Evolutionary conservation across 495 filamentous ascomycete species (phyloP).

Genomic region (Friedmanniomyces simplex): DNA sequence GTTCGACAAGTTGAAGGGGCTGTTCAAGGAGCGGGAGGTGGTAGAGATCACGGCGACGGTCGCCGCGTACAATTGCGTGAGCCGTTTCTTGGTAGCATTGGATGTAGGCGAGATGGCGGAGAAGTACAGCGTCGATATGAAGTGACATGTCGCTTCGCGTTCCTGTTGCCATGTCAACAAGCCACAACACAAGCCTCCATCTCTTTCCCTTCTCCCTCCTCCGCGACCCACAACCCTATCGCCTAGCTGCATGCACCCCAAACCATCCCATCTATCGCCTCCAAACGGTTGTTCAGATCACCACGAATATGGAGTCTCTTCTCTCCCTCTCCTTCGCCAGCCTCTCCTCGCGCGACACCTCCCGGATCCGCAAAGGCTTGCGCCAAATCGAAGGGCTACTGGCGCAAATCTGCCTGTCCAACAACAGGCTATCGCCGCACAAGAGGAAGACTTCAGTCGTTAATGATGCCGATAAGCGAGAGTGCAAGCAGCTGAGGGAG

Average conservation of each 20-base stretch:
- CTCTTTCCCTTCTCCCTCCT: background rate
- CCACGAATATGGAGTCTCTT: slow-evolving; percentile 66
- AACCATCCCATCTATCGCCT: background rate
- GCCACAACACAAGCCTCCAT: background rate
- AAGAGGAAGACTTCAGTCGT: slow-evolving; percentile 27
- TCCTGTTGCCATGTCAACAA: background rate
- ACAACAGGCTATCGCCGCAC: slow-evolving; percentile 33
- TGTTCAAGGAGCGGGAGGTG: slow-evolving; percentile 56
- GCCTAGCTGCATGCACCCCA: slow-evolving; percentile 5
- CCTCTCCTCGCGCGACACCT: slow-evolving; percentile 80
- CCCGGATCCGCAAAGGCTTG: slow-evolving; percentile 85
- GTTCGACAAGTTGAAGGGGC: slow-evolving; percentile 46
- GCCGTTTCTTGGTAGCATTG: slow-evolving; percentile 24
- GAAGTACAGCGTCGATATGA: slow-evolving; percentile 20
- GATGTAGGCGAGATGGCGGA: slow-evolving; percentile 24
- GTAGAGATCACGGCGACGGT: slow-evolving; percentile 70
- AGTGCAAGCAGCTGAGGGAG: slow-evolving; percentile 51
- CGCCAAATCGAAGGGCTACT: slow-evolving; percentile 93
- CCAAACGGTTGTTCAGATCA: background rate
- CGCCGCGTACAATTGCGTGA: slow-evolving; percentile 24
- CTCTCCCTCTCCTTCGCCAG: slow-evolving; percentile 93
- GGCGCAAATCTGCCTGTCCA: slow-evolving; percentile 85
- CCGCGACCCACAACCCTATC: background rate
- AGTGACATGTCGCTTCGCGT: too few species aligned
- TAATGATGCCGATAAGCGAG: slow-evolving; percentile 22